These are phyloP conservation scores for Microdochium trichocladiopsis DNA, from an alignment of 2,329 filamentous ascomycete genomes.

Conservation along the genomic window DNA sequence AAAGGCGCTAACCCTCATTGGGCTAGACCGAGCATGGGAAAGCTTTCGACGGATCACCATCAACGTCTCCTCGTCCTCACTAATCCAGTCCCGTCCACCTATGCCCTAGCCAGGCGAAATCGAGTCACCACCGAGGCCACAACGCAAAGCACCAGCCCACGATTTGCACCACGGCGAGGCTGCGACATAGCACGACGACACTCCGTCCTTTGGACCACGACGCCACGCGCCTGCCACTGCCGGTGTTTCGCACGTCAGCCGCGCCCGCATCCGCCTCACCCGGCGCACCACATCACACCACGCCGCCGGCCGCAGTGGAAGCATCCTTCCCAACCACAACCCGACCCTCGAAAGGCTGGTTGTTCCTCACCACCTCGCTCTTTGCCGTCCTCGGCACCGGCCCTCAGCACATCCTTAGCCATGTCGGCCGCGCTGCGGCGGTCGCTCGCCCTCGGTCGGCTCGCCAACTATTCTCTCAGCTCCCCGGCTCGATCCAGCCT, in stretches of 20 bases:
- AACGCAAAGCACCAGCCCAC: not conserved
- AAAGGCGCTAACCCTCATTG: not conserved
- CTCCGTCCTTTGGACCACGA: not conserved
- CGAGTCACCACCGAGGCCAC: not conserved
- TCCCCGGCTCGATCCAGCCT: slow-evolving; percentile 13
- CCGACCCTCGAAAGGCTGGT: not conserved
- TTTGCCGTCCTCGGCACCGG: not conserved
- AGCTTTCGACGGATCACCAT: not conserved
- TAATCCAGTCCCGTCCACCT: not conserved
- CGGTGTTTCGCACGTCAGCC: not conserved
- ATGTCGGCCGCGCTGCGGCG: slow-evolving; percentile 24
- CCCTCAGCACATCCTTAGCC: not conserved
- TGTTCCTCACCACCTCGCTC: not conserved
- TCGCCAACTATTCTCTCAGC: slow-evolving; percentile 14
- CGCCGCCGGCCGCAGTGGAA: not conserved
- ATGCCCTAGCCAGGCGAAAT: not conserved
- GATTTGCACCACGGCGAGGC: not conserved
- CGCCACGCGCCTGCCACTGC: not conserved
- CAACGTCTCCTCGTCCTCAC: not conserved
- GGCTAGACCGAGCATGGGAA: not conserved
- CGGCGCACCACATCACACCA: too few species aligned
- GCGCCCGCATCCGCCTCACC: not conserved
- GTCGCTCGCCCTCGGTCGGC: slow-evolving; percentile 17
- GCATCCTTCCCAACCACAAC: not conserved
- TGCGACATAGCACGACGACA: not conserved